These are phyloP conservation scores for Fistulinella prunicolor DNA, from an alignment of 768 basidiomycete genomes.

Conservation along the genomic window DNA sequence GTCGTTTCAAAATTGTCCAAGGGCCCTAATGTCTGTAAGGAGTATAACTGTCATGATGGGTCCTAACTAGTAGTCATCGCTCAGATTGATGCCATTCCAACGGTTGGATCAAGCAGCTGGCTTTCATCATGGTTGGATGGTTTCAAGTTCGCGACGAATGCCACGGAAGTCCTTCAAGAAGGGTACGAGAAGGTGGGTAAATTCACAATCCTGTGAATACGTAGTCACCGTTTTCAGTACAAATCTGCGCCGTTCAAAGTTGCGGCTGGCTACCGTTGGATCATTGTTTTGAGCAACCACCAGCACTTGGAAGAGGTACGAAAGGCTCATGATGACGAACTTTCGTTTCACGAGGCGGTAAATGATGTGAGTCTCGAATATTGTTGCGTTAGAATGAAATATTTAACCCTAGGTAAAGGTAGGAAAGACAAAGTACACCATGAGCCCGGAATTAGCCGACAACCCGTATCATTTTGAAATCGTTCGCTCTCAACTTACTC, in stretches of 20 bases:
- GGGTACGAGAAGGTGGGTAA: background rate
- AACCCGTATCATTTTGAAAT: constrained; percentile 32
- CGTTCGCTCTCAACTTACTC: constrained; percentile 33
- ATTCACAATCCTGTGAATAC: no score
- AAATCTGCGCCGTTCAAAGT: constrained; percentile 32
- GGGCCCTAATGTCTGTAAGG: background rate
- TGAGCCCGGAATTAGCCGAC: constrained; percentile 33
- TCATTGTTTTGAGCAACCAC: constrained; percentile 34
- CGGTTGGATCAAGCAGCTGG: background rate
- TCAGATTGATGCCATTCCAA: background rate
- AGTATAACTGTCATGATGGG: background rate
- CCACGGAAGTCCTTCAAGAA: background rate
- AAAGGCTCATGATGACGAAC: constrained; percentile 38
- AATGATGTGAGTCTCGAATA: background rate
- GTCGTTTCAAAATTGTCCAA: background rate
- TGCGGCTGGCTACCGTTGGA: constrained; percentile 34
- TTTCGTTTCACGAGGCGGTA: background rate
- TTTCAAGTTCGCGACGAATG: background rate
- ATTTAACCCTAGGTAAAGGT: constrained; percentile 10
- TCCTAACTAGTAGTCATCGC: background rate
- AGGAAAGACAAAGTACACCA: constrained; percentile 36
- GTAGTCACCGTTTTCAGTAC: constrained; percentile 18
- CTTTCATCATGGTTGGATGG: background rate
- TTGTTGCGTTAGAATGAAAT: background rate
- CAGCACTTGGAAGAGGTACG: constrained; percentile 39